Base-by-base conservation (phyloP, 768 basidiomycete species). In the Podaxis carcinomalis region DNA sequence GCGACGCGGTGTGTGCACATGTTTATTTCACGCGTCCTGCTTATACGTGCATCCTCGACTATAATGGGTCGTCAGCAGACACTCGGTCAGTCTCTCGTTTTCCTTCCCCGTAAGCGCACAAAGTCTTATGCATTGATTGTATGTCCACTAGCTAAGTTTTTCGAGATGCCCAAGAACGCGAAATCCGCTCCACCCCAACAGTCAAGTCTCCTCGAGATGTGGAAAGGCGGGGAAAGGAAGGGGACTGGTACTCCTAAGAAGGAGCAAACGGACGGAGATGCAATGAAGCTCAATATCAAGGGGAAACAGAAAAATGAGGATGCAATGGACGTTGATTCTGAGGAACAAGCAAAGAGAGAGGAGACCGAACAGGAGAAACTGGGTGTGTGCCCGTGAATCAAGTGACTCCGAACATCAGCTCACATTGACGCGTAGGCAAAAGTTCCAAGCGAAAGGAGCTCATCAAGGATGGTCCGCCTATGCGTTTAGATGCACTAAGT, bases 41-140 rank as follows among this genome's bases (percentile, higher is more conserved):
- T 69, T 54, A 59, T 68, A 66, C 69, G 69, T 67, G 65, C 66
- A 56, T 66, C 70, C 36, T 67, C 55, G 32, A 58, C 62, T 59
- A 56, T 62, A 51, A 92, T 91, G 88, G 80, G 78, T 56, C 83
- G 88, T 68, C 90, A 92, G 72, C 87, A 86, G 72, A 91, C 90
- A 0, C 77, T 92, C 50, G 86, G 89, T 87, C 61, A 16, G 74
- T 44, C 14, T 19, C 42, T 44, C 42, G 5, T 44, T 9, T 69
- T 23, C 57, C 19, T 25, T 42, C 23, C 19, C 19, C 55, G 32
- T 0, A 32, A 19, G 0, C 13, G 3, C n/a, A 11, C 39, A 46
- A 42, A 42, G 51, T 55, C 32, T 49, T 7, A 51, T 59, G 44
- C 46, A 27, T 58, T 44, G 35, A 40, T 36, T 62, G 62, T 28